Percentiles rank a stretch among this genome's conserved stretches.
Conservation (phyloP, 2,329 filamentous ascomycete species). For the Aureobasidium sp. region DNA sequence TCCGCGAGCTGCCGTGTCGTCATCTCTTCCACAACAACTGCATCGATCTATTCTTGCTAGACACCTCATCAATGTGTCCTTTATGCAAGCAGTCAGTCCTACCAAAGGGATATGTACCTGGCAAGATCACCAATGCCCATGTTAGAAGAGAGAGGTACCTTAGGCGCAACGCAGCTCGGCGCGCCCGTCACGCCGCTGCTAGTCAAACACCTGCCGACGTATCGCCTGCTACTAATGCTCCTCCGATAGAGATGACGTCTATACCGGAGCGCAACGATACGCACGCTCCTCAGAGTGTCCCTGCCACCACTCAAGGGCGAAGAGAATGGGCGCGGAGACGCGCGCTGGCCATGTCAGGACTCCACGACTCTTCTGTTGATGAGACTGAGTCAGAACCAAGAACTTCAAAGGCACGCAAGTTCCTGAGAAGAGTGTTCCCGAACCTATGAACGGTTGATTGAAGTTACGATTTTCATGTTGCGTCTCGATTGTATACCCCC, state of each 20-base stretch:
- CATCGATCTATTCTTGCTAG: slow-evolving; percentile 73
- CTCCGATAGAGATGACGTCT: slow-evolving; percentile 11
- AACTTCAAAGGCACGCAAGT: background rate
- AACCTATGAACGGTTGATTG: background rate
- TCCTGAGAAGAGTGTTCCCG: background rate
- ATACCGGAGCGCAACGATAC: background rate
- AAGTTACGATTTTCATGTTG: background rate
- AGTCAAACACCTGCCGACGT: background rate
- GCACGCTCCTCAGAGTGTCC: background rate
- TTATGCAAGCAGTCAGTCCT: slow-evolving; percentile 81
- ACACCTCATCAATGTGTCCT: slow-evolving; percentile 82
- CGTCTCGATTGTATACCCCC: background rate
- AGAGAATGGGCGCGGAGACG: slow-evolving; percentile 39
- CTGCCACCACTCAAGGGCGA: slow-evolving; percentile 14
- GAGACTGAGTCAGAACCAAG: slow-evolving; percentile 20
- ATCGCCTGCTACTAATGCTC: background rate
- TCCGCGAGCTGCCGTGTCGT: slow-evolving; percentile 78
- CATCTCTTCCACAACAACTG: slow-evolving; percentile 93
- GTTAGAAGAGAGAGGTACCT: slow-evolving; percentile 70
- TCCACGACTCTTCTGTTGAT: slow-evolving; percentile 17
- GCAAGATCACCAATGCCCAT: slow-evolving; percentile 72
- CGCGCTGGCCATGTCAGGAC: slow-evolving; percentile 35
- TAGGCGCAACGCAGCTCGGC: slow-evolving; percentile 48
- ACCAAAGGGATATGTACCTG: slow-evolving; percentile 51
- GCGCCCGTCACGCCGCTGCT: slow-evolving; percentile 9